Evolutionary conservation across 805 yeast genomes (phyloP).

Genomic region (Novakomyces olei): DNA sequence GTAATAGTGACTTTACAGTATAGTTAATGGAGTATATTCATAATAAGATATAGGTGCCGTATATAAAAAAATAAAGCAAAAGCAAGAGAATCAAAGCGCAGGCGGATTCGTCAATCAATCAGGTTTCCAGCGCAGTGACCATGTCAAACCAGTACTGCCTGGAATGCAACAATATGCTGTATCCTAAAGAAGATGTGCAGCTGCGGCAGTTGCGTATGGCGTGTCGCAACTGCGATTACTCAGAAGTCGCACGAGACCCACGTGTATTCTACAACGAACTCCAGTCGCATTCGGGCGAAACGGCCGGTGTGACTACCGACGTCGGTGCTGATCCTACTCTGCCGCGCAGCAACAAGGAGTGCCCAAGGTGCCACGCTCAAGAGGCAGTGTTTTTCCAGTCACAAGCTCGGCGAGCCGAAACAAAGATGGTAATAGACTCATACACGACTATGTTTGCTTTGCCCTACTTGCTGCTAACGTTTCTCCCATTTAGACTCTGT

Average conservation of each 20-base stretch:
- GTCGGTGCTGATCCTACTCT: slow-evolving; percentile 94
- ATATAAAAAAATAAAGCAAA: no score
- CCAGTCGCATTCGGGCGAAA: slow-evolving; percentile 23
- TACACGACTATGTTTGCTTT: neutral
- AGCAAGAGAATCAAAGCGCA: no score
- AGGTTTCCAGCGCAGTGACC: no score
- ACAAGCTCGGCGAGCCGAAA: slow-evolving; percentile 85
- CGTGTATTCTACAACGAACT: neutral
- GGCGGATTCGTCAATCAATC: neutral
- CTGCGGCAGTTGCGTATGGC: neutral
- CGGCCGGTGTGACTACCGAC: slow-evolving; percentile 92
- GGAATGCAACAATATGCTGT: slow-evolving; percentile 5
- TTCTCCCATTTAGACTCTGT: neutral
- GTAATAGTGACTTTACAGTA: no score
- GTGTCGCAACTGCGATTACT: slow-evolving; percentile 3
- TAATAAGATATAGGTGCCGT: no score
- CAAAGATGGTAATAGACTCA: slow-evolving; percentile 68
- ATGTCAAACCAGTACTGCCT: slow-evolving; percentile 4
- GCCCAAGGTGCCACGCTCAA: slow-evolving; percentile 69
- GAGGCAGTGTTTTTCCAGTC: slow-evolving; percentile 94
- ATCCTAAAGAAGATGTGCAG: slow-evolving; percentile 1
- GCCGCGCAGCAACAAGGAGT: slow-evolving; percentile 82
- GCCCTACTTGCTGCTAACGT: neutral
- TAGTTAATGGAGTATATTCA: no score
- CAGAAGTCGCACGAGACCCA: neutral